Percentiles rank a stretch among this genome's conserved stretches.
Evolutionary conservation across 2,329 filamentous ascomycete species (phyloP).

Genomic region (Drechslerella stenobrocha): DNA sequence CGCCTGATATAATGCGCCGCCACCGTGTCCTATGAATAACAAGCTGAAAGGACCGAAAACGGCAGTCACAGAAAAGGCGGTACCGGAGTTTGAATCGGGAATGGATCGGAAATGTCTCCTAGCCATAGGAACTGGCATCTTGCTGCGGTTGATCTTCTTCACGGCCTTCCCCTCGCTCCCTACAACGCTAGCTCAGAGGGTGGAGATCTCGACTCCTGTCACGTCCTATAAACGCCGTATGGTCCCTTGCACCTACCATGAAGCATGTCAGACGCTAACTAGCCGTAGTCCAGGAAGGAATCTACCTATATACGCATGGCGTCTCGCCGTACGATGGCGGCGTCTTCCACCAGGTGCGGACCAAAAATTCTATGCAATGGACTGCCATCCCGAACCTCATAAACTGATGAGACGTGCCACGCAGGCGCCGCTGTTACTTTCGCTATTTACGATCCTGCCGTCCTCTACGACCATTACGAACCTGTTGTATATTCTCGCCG

Average conservation of each 20-base stretch:
- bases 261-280: background rate
- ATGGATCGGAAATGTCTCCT: constrained; percentile 51
- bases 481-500: constrained; percentile 76
- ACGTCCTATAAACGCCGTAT: constrained; percentile 96
- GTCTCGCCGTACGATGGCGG: constrained; percentile 97
- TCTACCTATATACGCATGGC: constrained; percentile 94
- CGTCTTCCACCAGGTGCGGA: constrained; percentile 68
- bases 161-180: constrained; percentile 79
- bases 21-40: constrained; percentile 29
- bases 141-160: constrained; percentile 78
- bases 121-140: constrained; percentile 73
- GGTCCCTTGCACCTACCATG: constrained; percentile 54
- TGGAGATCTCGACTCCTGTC: constrained; percentile 94
- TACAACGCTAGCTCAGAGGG: constrained; percentile 81
- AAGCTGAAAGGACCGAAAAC: constrained; percentile 4
- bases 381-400: constrained; percentile 1
- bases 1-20: constrained; percentile 21
- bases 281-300: constrained; percentile 80
- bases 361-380: background rate
- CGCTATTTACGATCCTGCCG: constrained; percentile 86
- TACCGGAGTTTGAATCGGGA: constrained; percentile 9
- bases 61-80: constrained; percentile 9
- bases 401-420: constrained; percentile 56
- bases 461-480: constrained; percentile 74
- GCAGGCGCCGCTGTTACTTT: constrained; percentile 86